A percentile compares a stretch with the other conserved stretches of the same genome.
These are phyloP conservation scores for Schrenkiella parvula DNA, from an alignment of 345 rosid genomes.

Conservation along the genomic window DNA sequence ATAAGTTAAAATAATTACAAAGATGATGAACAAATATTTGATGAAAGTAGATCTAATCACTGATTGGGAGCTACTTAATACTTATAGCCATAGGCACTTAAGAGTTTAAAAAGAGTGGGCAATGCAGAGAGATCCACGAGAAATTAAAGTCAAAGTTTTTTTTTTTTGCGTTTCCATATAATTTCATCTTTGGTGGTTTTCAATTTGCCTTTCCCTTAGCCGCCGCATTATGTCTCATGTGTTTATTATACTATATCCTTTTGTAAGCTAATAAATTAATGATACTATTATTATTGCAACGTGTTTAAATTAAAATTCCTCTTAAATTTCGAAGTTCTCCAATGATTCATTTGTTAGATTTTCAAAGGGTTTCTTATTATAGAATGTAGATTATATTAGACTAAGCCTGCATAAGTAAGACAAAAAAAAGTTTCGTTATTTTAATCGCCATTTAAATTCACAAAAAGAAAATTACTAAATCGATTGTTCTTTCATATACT, in stretches of 20 bases:
- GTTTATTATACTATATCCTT: background rate
- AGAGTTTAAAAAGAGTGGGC: background rate
- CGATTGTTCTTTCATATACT: too few species aligned
- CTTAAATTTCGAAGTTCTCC: background rate
- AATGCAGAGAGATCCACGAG: background rate
- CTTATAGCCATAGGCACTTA: background rate
- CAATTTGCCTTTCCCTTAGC: background rate
- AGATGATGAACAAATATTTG: background rate
- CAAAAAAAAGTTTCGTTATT: too few species aligned
- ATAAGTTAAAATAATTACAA: background rate
- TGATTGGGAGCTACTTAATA: slow-evolving; percentile 11
- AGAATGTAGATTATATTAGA: background rate
- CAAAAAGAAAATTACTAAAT: too few species aligned
- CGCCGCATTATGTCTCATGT: slow-evolving; percentile 2
- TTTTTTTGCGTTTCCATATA: background rate
- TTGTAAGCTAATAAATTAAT: background rate
- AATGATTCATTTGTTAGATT: background rate
- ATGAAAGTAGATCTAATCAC: background rate
- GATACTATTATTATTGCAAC: background rate
- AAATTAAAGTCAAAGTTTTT: background rate
- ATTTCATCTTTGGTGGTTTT: background rate
- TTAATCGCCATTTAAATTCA: too few species aligned
- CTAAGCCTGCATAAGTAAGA: background rate
- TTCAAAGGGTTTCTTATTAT: background rate
- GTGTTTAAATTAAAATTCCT: background rate